A percentile compares a stretch with the other conserved stretches of the same genome.
Conservation (phyloP, 1,284 basidiomycete genomes). For the Phlebopus sp. region DNA sequence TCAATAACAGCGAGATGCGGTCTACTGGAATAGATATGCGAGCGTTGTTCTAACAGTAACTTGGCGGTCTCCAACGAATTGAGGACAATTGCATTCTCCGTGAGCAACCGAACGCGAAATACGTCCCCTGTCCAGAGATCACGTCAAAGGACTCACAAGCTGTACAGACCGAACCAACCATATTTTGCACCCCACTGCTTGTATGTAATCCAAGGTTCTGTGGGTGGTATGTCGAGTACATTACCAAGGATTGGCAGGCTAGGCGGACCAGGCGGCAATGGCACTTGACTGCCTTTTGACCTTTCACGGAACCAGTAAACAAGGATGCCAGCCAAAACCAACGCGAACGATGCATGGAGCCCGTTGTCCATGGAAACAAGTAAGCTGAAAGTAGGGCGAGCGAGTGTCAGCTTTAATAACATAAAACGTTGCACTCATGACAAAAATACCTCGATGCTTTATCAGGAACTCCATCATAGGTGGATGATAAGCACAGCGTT, state of each 20-base stretch:
- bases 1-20: constrained; percentile 3
- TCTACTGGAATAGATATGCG: constrained; percentile 24
- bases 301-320: not conserved
- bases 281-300: not conserved
- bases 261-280: constrained; percentile 2
- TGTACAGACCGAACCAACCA: not conserved
- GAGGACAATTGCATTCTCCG: constrained; percentile 12
- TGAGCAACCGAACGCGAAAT: not conserved
- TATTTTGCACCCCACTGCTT: not conserved
- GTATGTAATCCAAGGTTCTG: constrained; percentile 3
- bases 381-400: not conserved
- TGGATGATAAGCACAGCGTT: no score
- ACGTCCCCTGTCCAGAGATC: not conserved
- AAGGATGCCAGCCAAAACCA: not conserved
- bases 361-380: not conserved
- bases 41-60: constrained; percentile 25
- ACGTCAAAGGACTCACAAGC: no score
- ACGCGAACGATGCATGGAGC: not conserved
- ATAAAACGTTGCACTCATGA: no score
- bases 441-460: no score
- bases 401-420: no score
- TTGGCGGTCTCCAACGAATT: constrained; percentile 23
- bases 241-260: not conserved
- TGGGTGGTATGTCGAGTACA: not conserved
- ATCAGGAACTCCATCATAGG: no score